Conservation (phyloP, 768 basidiomycete species). For the Tricholomella constricta region DNA sequence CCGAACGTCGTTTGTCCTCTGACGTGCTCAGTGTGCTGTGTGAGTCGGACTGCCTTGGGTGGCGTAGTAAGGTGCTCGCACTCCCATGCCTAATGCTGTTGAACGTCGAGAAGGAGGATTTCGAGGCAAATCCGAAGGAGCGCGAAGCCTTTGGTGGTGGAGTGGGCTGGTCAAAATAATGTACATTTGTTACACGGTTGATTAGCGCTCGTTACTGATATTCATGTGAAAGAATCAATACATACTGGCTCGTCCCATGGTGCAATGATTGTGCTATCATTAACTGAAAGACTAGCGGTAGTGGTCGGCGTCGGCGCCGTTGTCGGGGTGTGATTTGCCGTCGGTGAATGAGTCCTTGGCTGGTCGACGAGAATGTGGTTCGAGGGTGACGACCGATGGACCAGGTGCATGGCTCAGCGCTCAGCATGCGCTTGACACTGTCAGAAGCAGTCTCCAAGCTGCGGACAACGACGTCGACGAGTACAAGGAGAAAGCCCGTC, state of each 20-base stretch:
- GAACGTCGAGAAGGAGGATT: constrained; percentile 38
- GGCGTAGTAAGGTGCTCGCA: constrained; percentile 29
- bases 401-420: constrained; percentile 15
- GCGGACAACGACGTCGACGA: constrained; percentile 13
- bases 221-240: neutral
- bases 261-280: constrained; percentile 8
- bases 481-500: constrained; percentile 6
- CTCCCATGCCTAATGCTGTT: constrained; percentile 30
- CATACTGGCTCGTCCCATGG: constrained; percentile 23
- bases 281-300: constrained; percentile 4
- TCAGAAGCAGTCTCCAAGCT: neutral
- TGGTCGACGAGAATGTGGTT: constrained; percentile 7
- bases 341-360: constrained; percentile 6
- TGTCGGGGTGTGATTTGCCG: constrained; percentile 2
- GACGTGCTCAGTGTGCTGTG: constrained; percentile 34
- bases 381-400: constrained; percentile 8
- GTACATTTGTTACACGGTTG: neutral
- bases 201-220: neutral
- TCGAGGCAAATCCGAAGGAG: constrained; percentile 39
- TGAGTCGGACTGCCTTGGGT: constrained; percentile 38
- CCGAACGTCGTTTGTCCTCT: constrained; percentile 32
- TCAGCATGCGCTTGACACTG: constrained; percentile 2
- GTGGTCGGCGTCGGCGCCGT: constrained; percentile 4
- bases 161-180: constrained; percentile 39
- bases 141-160: constrained; percentile 44